These are phyloP conservation scores for Solanum neorickii DNA, from an alignment of 257 asterid species.

Conservation along the genomic window DNA sequence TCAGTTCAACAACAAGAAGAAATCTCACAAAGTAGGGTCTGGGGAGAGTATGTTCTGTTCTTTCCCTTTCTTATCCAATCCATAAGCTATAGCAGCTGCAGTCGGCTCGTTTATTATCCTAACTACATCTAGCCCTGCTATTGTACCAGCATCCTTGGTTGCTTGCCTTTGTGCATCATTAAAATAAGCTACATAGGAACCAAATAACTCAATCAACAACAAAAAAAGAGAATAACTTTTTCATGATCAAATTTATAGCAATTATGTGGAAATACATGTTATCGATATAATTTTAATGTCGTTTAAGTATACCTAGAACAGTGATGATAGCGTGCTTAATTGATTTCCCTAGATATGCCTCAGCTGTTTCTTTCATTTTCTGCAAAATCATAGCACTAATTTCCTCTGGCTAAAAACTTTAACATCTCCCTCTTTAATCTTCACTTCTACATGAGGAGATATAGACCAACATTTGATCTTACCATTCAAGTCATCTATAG, in stretches of 20 bases:
- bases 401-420: constrained; percentile 13
- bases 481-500: too few relatives aligned
- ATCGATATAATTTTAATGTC: not conserved
- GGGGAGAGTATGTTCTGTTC: not conserved
- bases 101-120: constrained; percentile 1
- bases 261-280: not conserved
- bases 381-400: constrained; percentile 13
- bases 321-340: constrained; percentile 10
- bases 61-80: not conserved
- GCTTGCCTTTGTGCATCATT: constrained; percentile 9
- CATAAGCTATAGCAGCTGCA: not conserved
- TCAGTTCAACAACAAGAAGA: not conserved
- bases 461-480: too few relatives aligned
- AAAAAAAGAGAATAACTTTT: not conserved
- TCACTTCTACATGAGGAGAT: constrained; percentile 8
- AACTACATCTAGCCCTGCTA: constrained; percentile 2
- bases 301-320: constrained; percentile 1
- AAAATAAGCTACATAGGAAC: not conserved
- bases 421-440: constrained; percentile 6
- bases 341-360: constrained; percentile 7
- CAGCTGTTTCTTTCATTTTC: constrained; percentile 18
- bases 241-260: not conserved
- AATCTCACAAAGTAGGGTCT: not conserved
- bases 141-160: not conserved
- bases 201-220: not conserved